Evolutionary conservation across 1,284 basidiomycete species (phyloP), one percentile per base, ranked within the genome.

Genomic region (Ceratobasidium sp.): DNA sequence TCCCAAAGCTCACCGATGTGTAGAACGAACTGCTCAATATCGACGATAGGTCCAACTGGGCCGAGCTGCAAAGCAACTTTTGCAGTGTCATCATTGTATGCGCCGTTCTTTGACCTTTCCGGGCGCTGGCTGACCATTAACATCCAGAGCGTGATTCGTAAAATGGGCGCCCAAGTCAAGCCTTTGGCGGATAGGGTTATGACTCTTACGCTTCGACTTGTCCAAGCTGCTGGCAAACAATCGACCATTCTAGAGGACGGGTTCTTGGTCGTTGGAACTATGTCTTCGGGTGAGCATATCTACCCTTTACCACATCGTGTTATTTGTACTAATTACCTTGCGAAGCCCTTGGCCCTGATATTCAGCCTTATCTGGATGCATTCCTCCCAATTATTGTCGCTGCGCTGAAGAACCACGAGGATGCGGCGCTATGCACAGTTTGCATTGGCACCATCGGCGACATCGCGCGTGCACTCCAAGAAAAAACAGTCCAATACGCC

Each of bases 21-120:
- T 78, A 96, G 87, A 92, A 92, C 79, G 96, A 99, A 82, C 91
- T 99, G 62, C 83, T 99, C 52, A 97, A 96, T 60, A 85, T 91
- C 49, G 96, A 99, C 79, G 96, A 99, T 78, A 88, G 94, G 73
- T 96, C 96, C 80, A 99, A 98, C 83, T 98, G 96, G 94, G 96
- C 96, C 77, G 96, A 99, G 79, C 84, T 99, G 47, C 96, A 98
- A 79, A 92, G 93, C 80, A 97, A 96, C 80, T 86, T 98, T 76
- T 98, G 95, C 80, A 90, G 91, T 71, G 92, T 97, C 54, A 83
- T 94, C 69, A 91, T 93, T 65, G 92, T 93, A 75, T 77, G 90
- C 82, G 17, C 7, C 40, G 6, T n/a, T 38, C n/a, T 27, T 68
- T 50, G 47, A 40, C 52, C 22, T 35, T 15, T 62, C 17, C 15